phyloP scores from a whole-genome alignment of 257 asterid species.

The Linderniella brevidens region DNA sequence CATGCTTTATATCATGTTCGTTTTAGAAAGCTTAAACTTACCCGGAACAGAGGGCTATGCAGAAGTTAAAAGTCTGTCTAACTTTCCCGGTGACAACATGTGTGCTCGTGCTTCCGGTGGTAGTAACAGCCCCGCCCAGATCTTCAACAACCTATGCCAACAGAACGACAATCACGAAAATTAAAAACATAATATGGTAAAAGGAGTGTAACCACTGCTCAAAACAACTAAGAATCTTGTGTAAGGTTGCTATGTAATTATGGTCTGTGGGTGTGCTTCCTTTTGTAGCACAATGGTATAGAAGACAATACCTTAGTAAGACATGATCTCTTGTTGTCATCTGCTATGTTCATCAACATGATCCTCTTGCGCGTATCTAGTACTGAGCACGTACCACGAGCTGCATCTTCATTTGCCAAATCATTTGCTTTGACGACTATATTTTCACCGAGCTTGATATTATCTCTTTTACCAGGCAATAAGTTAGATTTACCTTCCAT shows the following conservation, averaged over 20 bases:
- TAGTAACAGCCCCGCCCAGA: conserved; percentile 76
- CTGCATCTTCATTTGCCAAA: conserved; percentile 17
- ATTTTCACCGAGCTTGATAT: conserved; percentile 18
- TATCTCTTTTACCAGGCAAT: conserved; percentile 12
- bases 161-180: conserved; percentile 8
- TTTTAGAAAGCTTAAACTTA: conserved; percentile 17
- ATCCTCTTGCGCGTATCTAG: conserved; percentile 21
- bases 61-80: conserved; percentile 67
- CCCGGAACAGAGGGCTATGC: conserved; percentile 95
- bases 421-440: conserved; percentile 18
- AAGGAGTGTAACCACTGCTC: not conserved
- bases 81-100: conserved; percentile 78
- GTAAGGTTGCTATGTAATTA: not conserved
- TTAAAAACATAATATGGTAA: not conserved
- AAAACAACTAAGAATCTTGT: not conserved
- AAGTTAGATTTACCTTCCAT: conserved; percentile 12
- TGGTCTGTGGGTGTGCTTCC: not conserved
- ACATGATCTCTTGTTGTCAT: conserved; percentile 46
- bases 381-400: conserved; percentile 10
- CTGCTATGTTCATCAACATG: conserved; percentile 88
- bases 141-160: conserved; percentile 50
- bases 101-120: conserved; percentile 61
- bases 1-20: not conserved
- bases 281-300: not conserved
- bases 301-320: conserved; percentile 46